A percentile compares a stretch with the other conserved stretches of the same genome.
Evolutionary conservation across 1,284 basidiomycete genomes (phyloP).

Genomic region (Tremellales sp.): DNA sequence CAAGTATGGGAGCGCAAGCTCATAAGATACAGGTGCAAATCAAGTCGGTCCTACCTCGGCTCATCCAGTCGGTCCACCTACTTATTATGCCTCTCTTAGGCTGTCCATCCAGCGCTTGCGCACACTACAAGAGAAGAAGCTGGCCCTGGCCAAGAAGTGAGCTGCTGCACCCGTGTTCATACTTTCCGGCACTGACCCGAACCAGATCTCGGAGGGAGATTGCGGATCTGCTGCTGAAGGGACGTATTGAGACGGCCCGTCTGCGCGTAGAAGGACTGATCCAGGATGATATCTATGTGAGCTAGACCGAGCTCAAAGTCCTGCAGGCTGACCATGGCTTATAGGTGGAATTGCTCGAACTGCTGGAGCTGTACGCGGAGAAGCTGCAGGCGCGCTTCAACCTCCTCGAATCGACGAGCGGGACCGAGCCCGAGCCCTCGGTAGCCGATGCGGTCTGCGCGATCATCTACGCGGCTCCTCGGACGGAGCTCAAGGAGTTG

Average conservation of each 20-base stretch:
- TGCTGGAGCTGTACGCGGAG: slow-evolving; percentile 72
- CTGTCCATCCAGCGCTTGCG: slow-evolving; percentile 86
- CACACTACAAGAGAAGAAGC: slow-evolving; percentile 88
- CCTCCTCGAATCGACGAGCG: slow-evolving; percentile 67
- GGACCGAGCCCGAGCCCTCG: slow-evolving; percentile 75
- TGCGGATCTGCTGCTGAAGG: slow-evolving; percentile 47
- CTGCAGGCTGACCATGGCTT: neutral
- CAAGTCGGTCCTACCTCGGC: slow-evolving; percentile 8
- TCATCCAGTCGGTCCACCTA: neutral
- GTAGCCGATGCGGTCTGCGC: slow-evolving; percentile 68
- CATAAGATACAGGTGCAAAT: slow-evolving; percentile 39
- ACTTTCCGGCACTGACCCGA: neutral
- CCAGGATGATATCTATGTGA: slow-evolving; percentile 56
- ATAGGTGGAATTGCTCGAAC: neutral
- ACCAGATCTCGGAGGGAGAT: slow-evolving; percentile 43
- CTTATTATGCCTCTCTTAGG: slow-evolving; percentile 48
- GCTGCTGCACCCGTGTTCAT: slow-evolving; percentile 68
- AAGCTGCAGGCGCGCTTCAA: slow-evolving; percentile 89
- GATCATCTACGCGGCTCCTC: slow-evolving; percentile 84
- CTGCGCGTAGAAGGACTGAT: slow-evolving; percentile 47
- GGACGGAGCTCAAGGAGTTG: slow-evolving; percentile 89
- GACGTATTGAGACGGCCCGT: slow-evolving; percentile 44
- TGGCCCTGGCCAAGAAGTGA: slow-evolving; percentile 82
- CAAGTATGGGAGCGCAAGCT: neutral
- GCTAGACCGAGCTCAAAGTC: slow-evolving; percentile 57